phyloP scores from a whole-genome alignment of 2,329 filamentous ascomycete species.

The Cordyceps cicadae region DNA sequence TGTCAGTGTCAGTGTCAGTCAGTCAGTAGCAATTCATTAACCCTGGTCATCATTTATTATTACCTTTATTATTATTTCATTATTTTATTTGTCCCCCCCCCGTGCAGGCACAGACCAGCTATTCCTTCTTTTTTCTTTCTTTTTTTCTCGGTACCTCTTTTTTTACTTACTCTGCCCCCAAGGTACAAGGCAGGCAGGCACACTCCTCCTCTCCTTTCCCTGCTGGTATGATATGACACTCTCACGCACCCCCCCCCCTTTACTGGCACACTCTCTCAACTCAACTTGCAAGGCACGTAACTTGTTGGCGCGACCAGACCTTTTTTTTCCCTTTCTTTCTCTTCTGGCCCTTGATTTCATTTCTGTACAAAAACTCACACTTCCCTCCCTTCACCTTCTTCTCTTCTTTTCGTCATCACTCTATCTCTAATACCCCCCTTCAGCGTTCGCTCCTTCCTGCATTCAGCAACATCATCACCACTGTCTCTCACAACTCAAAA shows the following conservation, averaged over 20 bases:
- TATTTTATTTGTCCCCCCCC: slow-evolving; percentile 4
- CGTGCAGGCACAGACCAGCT: slow-evolving; percentile 6
- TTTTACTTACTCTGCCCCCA: neutral
- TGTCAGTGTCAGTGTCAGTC: too few relatives aligned
- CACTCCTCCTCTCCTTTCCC: neutral
- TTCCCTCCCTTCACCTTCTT: slow-evolving; percentile 15
- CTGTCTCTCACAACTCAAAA: neutral
- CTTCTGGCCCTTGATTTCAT: too few relatives aligned
- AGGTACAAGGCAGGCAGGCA: slow-evolving; percentile 3
- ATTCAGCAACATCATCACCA: neutral
- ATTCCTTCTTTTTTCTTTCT: slow-evolving; percentile 2
- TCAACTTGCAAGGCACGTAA: slow-evolving; percentile 5
- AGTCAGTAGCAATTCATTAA: too few relatives aligned
- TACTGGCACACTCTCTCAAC: too few relatives aligned
- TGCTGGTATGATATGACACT: slow-evolving; percentile 11
- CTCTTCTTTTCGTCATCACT: slow-evolving; percentile 12
- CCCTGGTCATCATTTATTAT: too few relatives aligned
- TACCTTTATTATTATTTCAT: neutral
- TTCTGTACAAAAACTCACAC: slow-evolving; percentile 19
- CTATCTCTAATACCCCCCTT: slow-evolving; percentile 16
- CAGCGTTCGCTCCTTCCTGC: slow-evolving; percentile 12
- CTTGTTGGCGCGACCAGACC: slow-evolving; percentile 7
- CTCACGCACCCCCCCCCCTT: too few relatives aligned
- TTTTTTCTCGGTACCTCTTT: neutral
- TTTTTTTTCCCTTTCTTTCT: neutral